These are phyloP conservation scores for Ascochyta clinopodiicola DNA, from an alignment of 2,329 filamentous ascomycete species.

Conservation along the genomic window DNA sequence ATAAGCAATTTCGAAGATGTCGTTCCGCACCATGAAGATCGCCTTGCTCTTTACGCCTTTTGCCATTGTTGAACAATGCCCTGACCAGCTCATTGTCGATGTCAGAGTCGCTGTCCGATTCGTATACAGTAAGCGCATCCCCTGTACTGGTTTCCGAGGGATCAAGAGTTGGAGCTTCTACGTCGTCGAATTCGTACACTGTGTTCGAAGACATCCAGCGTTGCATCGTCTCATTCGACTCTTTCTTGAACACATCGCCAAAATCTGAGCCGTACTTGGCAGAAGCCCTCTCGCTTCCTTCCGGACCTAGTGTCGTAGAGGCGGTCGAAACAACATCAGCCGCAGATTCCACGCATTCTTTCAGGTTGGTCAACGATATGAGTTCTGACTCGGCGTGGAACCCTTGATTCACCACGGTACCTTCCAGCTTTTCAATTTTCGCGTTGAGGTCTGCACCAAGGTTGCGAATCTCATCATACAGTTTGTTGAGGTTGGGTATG, in stretches of 20 bases:
- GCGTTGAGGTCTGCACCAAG: conserved; percentile 26
- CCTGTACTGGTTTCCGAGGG: conserved; percentile 21
- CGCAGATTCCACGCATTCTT: conserved; percentile 31
- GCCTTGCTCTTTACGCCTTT: conserved; percentile 20
- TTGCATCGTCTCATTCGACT: conserved; percentile 25
- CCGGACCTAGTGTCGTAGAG: conserved; percentile 27
- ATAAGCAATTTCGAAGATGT: conserved; percentile 25
- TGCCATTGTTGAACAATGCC: conserved; percentile 25
- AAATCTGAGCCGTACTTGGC: conserved; percentile 30
- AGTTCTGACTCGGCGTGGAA: conserved; percentile 21
- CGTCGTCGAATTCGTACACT: conserved; percentile 29
- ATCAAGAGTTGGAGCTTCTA: conserved; percentile 13
- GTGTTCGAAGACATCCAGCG: conserved; percentile 31
- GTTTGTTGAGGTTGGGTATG: conserved; percentile 29
- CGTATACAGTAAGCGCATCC: conserved; percentile 14
- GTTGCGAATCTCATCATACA: conserved; percentile 30
- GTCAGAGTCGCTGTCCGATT: conserved; percentile 30
- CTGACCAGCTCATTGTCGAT: conserved; percentile 26
- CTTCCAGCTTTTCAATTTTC: conserved; percentile 27
- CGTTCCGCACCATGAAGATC: conserved; percentile 23
- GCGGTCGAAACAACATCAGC: conserved; percentile 33
- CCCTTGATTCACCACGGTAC: conserved; percentile 12
- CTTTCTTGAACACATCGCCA: conserved; percentile 26
- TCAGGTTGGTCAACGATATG: conserved; percentile 27
- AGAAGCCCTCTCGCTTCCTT: conserved; percentile 18